These are phyloP conservation scores for Lasiodiplodia theobromae DNA, from an alignment of 2,329 filamentous ascomycete genomes.

Conservation along the genomic window DNA sequence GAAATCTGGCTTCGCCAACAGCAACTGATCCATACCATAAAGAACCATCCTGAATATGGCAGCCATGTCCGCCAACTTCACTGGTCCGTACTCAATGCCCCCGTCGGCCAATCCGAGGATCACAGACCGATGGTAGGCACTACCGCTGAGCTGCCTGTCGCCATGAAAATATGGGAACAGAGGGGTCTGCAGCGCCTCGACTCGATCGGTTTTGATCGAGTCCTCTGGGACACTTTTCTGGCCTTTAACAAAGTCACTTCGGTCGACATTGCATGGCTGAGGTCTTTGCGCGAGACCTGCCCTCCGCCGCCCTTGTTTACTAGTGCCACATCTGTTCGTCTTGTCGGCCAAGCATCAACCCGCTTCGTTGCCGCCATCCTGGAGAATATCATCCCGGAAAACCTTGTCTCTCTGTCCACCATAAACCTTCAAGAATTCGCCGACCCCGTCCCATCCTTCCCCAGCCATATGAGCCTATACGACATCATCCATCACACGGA, in stretches of 20 bases:
- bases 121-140: too few relatives aligned
- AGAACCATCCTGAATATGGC: neutral
- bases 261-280: conserved; percentile 12
- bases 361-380: conserved; percentile 7
- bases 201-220: neutral
- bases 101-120: neutral
- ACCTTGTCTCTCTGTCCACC: conserved; percentile 1
- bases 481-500: neutral
- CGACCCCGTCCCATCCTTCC: conserved; percentile 2
- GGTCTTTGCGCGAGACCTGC: conserved; percentile 7
- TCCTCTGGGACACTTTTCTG: conserved; percentile 1
- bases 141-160: too few relatives aligned
- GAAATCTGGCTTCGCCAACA: conserved; percentile 1
- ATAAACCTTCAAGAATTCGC: conserved; percentile 20
- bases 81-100: conserved; percentile 13
- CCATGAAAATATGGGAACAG: too few relatives aligned
- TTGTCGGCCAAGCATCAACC: conserved; percentile 4
- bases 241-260: neutral
- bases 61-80: conserved; percentile 3
- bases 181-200: neutral
- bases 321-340: conserved; percentile 2
- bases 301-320: conserved; percentile 7
- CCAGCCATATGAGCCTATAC: neutral
- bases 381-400: neutral
- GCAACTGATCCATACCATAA: neutral